Conservation (phyloP, 345 rosid genomes). For the Acer negundo region DNA sequence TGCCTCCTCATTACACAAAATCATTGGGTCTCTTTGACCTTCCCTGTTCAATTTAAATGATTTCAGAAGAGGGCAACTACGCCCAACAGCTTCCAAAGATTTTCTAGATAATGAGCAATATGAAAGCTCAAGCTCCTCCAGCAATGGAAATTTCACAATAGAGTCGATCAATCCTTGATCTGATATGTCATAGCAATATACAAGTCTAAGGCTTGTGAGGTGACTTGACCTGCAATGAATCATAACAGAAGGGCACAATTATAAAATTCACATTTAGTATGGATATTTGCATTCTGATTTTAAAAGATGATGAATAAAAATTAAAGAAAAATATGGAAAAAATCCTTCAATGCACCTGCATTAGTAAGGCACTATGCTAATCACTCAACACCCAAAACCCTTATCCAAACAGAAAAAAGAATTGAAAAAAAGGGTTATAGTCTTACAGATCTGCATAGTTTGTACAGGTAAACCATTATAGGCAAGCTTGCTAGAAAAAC, state of each 20-base stretch:
- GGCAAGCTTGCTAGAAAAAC: not conserved
- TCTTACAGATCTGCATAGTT: not conserved
- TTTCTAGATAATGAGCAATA: slow-evolving; percentile 30
- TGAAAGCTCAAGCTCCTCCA: slow-evolving; percentile 68
- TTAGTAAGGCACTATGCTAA: not conserved
- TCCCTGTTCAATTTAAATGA: slow-evolving; percentile 40
- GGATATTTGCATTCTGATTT: not conserved
- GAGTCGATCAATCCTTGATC: slow-evolving; percentile 44
- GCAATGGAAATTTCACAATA: slow-evolving; percentile 44
- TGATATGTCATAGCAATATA: slow-evolving; percentile 32
- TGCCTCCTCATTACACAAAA: slow-evolving; percentile 50
- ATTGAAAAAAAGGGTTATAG: too few relatives aligned
- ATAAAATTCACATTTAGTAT: not conserved
- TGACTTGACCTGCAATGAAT: slow-evolving; percentile 42
- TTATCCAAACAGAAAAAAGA: too few relatives aligned
- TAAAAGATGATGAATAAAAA: not conserved
- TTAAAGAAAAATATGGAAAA: not conserved
- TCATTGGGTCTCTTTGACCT: slow-evolving; percentile 22
- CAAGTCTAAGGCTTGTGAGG: slow-evolving; percentile 51
- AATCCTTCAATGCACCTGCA: not conserved
- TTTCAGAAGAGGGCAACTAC: slow-evolving; percentile 42
- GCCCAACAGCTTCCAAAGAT: slow-evolving; percentile 37
- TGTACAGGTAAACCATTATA: not conserved
- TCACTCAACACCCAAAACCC: not conserved
- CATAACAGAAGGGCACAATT: not conserved